Conservation (phyloP, 202 grass and related monocot species). For the Setaria viridis region DNA sequence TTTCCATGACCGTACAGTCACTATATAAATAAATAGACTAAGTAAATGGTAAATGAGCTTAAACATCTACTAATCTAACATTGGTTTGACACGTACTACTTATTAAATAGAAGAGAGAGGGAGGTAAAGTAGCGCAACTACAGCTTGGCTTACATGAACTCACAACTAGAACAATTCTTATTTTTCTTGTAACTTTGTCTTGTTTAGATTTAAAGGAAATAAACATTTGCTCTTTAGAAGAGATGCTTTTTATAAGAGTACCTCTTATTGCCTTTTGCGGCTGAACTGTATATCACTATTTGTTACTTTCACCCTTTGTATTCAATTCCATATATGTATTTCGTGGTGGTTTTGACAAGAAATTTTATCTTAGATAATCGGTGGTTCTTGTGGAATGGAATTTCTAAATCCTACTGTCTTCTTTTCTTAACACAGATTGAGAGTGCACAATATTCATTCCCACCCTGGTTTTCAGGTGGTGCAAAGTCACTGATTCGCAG, state of each 20-base stretch:
- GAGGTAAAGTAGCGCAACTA: constrained; percentile 12
- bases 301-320: constrained; percentile 16
- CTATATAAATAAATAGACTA: neutral
- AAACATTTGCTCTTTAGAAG: constrained; percentile 21
- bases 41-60: constrained; percentile 18
- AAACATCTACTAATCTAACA: neutral
- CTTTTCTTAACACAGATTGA: constrained; percentile 67
- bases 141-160: constrained; percentile 6
- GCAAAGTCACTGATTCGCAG: constrained; percentile 78
- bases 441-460: constrained; percentile 81
- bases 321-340: constrained; percentile 27
- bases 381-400: constrained; percentile 6
- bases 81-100: neutral
- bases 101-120: neutral
- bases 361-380: constrained; percentile 18
- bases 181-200: constrained; percentile 8
- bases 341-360: constrained; percentile 6
- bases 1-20: neutral
- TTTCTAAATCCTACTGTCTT: constrained; percentile 42
- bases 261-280: neutral
- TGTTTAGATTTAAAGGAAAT: constrained; percentile 30
- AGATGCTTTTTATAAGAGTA: constrained; percentile 25
- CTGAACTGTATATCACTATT: constrained; percentile 25
- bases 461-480: constrained; percentile 74
- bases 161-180: constrained; percentile 4